Percentiles rank a stretch among this genome's conserved stretches.
phyloP scores from a whole-genome alignment of 1,284 basidiomycete species.

The Ganoderma multipileum region DNA sequence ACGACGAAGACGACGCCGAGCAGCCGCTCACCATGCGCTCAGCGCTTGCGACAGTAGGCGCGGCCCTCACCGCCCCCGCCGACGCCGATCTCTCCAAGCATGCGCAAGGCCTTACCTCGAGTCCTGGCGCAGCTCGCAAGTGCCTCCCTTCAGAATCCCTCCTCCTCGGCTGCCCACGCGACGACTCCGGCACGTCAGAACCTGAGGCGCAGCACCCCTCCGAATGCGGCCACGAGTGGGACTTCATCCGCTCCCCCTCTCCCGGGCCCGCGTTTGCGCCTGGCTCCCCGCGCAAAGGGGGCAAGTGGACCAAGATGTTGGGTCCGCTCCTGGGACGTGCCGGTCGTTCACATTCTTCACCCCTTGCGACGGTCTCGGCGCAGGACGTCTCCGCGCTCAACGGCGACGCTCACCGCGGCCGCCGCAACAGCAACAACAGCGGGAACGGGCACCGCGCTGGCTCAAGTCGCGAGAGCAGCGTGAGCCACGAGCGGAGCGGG shows the following conservation, averaged over 20 bases:
- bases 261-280: conserved; percentile 4
- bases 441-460: background rate
- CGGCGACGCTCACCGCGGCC: conserved; percentile 22
- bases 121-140: conserved; percentile 18
- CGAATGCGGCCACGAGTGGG: conserved; percentile 29
- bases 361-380: conserved; percentile 23
- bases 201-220: conserved; percentile 17
- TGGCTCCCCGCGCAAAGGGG: conserved; percentile 24
- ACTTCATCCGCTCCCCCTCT: conserved; percentile 19
- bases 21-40: conserved; percentile 28
- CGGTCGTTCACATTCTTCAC: conserved; percentile 2
- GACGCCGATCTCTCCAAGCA: conserved; percentile 19
- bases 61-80: conserved; percentile 21
- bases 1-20: conserved; percentile 37
- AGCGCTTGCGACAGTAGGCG: conserved; percentile 20
- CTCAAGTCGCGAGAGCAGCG: conserved; percentile 23
- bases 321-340: conserved; percentile 34
- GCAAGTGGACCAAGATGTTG: conserved; percentile 36
- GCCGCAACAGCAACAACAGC: conserved; percentile 14
- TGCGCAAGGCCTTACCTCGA: conserved; percentile 25
- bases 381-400: conserved; percentile 30
- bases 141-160: conserved; percentile 19
- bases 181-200: background rate
- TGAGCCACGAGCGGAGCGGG: conserved; percentile 21
- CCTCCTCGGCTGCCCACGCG: conserved; percentile 27